phyloP scores from a whole-genome alignment of 805 yeast genomes.

The Grigorovia jiainica region DNA sequence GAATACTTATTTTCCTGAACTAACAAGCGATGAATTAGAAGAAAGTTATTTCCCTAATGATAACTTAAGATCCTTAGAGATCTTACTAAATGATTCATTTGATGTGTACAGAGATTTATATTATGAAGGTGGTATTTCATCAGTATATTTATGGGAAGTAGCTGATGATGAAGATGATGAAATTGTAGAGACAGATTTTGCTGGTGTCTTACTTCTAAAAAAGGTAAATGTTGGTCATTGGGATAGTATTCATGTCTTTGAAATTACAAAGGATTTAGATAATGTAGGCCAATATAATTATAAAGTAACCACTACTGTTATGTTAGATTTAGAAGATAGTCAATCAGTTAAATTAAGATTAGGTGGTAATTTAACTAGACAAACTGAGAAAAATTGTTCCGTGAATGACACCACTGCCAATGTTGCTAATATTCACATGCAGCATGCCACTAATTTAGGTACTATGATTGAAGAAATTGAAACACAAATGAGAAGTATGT shows the following conservation, averaged over 20 bases:
- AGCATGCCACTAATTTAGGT: slow-evolving; percentile 85
- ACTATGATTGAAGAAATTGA: slow-evolving; percentile 80
- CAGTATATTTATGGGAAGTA: slow-evolving; percentile 88
- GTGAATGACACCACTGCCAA: slow-evolving; percentile 19
- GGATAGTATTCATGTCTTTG: slow-evolving; percentile 94
- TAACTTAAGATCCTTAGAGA: slow-evolving; percentile 62
- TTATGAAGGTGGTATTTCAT: slow-evolving; percentile 88
- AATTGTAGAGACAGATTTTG: slow-evolving; percentile 38
- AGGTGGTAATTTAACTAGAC: slow-evolving; percentile 82
- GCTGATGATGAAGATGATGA: slow-evolving; percentile 33
- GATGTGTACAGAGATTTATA: slow-evolving; percentile 88
- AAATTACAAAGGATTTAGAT: slow-evolving; percentile 40
- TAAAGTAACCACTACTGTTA: slow-evolving; percentile 78
- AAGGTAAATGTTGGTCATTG: slow-evolving; percentile 54
- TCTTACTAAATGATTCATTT: slow-evolving; percentile 78
- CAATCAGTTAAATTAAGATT: slow-evolving; percentile 33
- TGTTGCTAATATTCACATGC: slow-evolving; percentile 30
- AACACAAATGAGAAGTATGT: slow-evolving; percentile 71
- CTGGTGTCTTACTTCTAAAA: slow-evolving; percentile 84
- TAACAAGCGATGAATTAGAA: slow-evolving; percentile 38
- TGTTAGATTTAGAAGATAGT: slow-evolving; percentile 49
- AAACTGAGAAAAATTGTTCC: slow-evolving; percentile 46
- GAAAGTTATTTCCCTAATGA: slow-evolving; percentile 72
- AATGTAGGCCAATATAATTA: slow-evolving; percentile 35
- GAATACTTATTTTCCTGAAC: slow-evolving; percentile 44